Evolutionary conservation across 164 flowering plant species (phyloP), one percentile per base, ranked within the genome.

Genomic region (Platanus orientalis): DNA sequence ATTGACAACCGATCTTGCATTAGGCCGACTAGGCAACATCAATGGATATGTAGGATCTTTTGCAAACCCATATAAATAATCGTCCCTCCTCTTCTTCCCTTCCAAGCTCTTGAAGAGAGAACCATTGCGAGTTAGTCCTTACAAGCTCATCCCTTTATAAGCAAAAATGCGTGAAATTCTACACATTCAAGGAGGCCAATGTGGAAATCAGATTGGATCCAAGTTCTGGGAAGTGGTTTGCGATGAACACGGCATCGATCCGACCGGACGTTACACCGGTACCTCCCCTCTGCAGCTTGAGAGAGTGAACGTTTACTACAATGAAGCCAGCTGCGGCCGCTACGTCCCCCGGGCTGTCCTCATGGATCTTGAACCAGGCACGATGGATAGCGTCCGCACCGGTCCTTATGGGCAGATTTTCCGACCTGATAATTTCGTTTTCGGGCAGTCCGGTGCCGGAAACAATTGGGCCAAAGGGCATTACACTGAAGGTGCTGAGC

Each of bases 321-420:
- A 70, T 21, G 73, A 70, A 59, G 73, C 72, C 32, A 65, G 69
- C 32, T 47, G 73, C 2, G 69, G 73, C 1, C 53, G 70, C 6
- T 71, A 25, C 50, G 70, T 71, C 1, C 74, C 74, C 0, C 26
- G 70, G 27, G 74, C 70, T 7, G 74, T 71, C 12, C 74, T 71
- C 50, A 71, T 71, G 70, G 74, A 71, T 62, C 73, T 70, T 48
- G 73, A 70, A 50, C 73, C 73, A 1, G 69, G 73, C 25, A 70
- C 72, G 34, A 70, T 70, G 73, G 73, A n/a, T n/a, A n/a, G n/a
- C n/a, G n/a, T n/a, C n/a, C n/a, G n/a, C n/a, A n/a, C n/a, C n/a
- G n/a, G n/a, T n/a, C n/a, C n/a, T n/a, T n/a, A n/a, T n/a, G n/a
- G n/a, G n/a, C n/a, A n/a, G n/a, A n/a, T n/a, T n/a, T n/a, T n/a